Evolutionary conservation across 2,329 filamentous ascomycete genomes (phyloP).

Genomic region (Rhinocladiella similis): DNA sequence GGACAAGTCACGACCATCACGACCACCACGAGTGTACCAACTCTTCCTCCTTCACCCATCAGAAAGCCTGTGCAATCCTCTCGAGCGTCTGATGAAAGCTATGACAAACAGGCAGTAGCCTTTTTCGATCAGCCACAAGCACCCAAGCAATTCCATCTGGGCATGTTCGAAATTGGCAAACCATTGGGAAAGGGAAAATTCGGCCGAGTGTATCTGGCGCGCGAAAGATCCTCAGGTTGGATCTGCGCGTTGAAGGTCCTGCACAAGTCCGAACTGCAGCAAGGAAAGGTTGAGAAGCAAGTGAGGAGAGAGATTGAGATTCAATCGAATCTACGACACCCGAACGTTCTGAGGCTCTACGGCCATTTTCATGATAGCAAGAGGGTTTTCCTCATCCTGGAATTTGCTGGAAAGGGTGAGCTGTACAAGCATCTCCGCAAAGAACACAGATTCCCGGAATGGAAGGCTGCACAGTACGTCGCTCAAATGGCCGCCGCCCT

Average conservation of each 20-base stretch:
- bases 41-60: slow-evolving; percentile 51
- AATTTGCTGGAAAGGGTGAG: slow-evolving; percentile 83
- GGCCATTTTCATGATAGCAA: slow-evolving; percentile 89
- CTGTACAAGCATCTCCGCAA: slow-evolving; percentile 82
- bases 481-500: slow-evolving; percentile 89
- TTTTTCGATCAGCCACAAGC: slow-evolving; percentile 58
- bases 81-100: slow-evolving; percentile 51
- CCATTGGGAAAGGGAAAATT: slow-evolving; percentile 87
- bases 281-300: slow-evolving; percentile 82
- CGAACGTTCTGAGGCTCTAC: slow-evolving; percentile 80
- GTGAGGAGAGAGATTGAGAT: slow-evolving; percentile 87
- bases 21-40: slow-evolving; percentile 32
- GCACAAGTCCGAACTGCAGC: slow-evolving; percentile 79
- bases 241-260: slow-evolving; percentile 85
- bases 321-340: slow-evolving; percentile 81
- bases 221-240: slow-evolving; percentile 75
- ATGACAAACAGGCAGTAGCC: slow-evolving; percentile 30
- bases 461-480: slow-evolving; percentile 83
- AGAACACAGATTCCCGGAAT: slow-evolving; percentile 78
- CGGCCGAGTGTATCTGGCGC: slow-evolving; percentile 79
- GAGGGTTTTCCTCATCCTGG: slow-evolving; percentile 81
- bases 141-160: slow-evolving; percentile 71
- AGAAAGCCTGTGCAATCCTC: slow-evolving; percentile 51
- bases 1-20: slow-evolving; percentile 54
- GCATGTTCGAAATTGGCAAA: slow-evolving; percentile 92